Evolutionary conservation across 192 early-diverging fungal genomes (phyloP), one percentile per base, ranked within the genome.

Genomic region (Gonapodya prolifera): DNA sequence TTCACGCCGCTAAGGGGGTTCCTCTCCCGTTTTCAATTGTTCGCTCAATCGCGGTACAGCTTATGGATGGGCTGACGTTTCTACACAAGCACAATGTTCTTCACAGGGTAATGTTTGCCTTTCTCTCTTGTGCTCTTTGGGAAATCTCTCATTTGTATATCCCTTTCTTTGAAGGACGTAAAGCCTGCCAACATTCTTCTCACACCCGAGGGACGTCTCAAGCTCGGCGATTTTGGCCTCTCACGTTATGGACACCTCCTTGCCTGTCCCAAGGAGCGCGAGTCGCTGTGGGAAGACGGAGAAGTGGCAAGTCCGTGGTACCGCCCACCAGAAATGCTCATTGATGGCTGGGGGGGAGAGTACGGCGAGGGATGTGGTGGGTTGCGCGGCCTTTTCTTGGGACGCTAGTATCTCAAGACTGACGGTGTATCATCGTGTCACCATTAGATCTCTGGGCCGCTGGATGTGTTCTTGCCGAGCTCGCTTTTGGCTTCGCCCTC

Each of bases 181-280:
- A 73, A 73, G 71, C 71, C 71, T 8, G 71, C 71, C 71, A 73
- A 73, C 31, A 32, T 73, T 8, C 32, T 73, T 32, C 2, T 73
- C 31, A 32, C 32, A 8, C 31, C 71, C 16, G 13, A 18, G 8
- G 18, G 71, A 13, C 18, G 32, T 2, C 71, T 73, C 28, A 73
- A 73, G 71, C 18, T 73, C 31, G 71, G 18, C 18, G 71, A 73
- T 29, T 73, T 73, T 32, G 71, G 71, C 71, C 71, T 73, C 71
- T 61, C 45, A 8, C 45, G 45, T 16, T 61, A 16, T 61, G 45
- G 45, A 8, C 45, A 61, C 23, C 23, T 61, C 8, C 23, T 16
- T 23, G 23, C 8, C 45, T 16, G 8, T 61, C 45, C 45, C 8
- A 61, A 61, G 23, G 45, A 61, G 45, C 45, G 45, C 45, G 45